Base-by-base conservation (phyloP, 2,329 filamentous ascomycete genomes). In the Bisporella sp. region DNA sequence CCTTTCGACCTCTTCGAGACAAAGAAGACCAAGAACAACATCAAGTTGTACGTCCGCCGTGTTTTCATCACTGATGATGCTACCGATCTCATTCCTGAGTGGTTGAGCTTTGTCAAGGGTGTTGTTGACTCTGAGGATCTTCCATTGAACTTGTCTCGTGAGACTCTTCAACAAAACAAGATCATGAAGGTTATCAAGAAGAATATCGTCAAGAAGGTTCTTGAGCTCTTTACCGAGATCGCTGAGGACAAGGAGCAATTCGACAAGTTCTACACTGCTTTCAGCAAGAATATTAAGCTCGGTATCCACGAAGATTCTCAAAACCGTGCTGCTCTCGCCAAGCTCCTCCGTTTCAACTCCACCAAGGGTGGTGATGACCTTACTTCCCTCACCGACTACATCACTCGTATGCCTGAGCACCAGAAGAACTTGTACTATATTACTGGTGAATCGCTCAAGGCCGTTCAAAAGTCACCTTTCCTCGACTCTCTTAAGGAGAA, bases 101-200 rank as follows among this genome's bases (percentile, higher is more conserved):
- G 93, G 93, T 85, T 99, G 69, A 84, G 89, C 78, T 99, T 99
- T 77, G 77, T 99, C 84, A 99, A 99, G 88, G 93, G 93, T 86
- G 93, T 99, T 66, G 93, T 99, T 73, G 93, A 99, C 78, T 99
- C 93, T 67, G 93, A 99, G 83, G 93, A 99, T 73, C 87, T 99
- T 57, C 93, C 93, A 65, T 87, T 99, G 73, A 99, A 99, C 85
- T 76, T 99, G 78, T 97, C 93, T 69, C 93, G 93, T 87, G 93
- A 99, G 85, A 97, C 92, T 52, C 89, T 99, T 46, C 93, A 99
- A 79, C 93, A 97, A 82, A 99, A 97, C 88, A 97, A 97, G 90
- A 99, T 99, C 82, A 97, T 97, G 93, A 97, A 97, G 87, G 93
- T 97, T 74, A 97, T 97, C 84, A 95, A 95, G 85, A 99, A 99